Base-by-base conservation (phyloP, 2,329 filamentous ascomycete genomes). In the Penicillium decumbens region DNA sequence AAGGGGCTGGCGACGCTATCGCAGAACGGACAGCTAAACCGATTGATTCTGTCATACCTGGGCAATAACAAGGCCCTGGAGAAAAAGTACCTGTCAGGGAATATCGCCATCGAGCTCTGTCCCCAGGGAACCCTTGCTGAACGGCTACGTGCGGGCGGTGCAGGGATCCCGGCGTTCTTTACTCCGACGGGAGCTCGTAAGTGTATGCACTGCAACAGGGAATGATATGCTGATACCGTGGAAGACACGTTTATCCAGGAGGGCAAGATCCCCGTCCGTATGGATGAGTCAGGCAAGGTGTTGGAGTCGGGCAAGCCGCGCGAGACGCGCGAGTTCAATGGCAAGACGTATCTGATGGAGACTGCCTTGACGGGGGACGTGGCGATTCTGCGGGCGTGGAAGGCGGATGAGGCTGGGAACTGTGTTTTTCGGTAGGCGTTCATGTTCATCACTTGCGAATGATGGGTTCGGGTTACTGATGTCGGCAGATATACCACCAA, bases 211-310 rank as follows among this genome's bases (percentile, higher is more conserved):
- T 20, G 12, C n/a, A 4, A 43, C 2, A 0, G 1, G 5, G 13
- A 9, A 13, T 27, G 0, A 4, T 13, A 7, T 45, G n/a, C 45
- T 54, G 40, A 53, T 10, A 25, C 15, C 13, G 10, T 3, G 1
- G 4, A 41, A 69, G 67, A 66, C 39, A 72, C 69, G 0, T 63
- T 65, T 28, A 65, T 72, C 6, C 66, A 72, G 38, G 65, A 69
- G n/a, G 70, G 70, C 13, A 63, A 69, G 40, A 71, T 72, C 8
- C 70, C 89, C 80, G 69, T 95, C 88, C 70, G 92, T 71, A 71
- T 92, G 82, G 73, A 95, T 89, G 62, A 90, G 77, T 72, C 95
- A 82, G 57, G 91, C 84, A 65, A 95, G 78, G 70, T 95, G 84
- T 72, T 87, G 1, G 80, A 88, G 68, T 79, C 77, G 56, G 85